These are phyloP conservation scores for Narthecium ossifragum DNA, from an alignment of 106 monocot species.

Conservation along the genomic window DNA sequence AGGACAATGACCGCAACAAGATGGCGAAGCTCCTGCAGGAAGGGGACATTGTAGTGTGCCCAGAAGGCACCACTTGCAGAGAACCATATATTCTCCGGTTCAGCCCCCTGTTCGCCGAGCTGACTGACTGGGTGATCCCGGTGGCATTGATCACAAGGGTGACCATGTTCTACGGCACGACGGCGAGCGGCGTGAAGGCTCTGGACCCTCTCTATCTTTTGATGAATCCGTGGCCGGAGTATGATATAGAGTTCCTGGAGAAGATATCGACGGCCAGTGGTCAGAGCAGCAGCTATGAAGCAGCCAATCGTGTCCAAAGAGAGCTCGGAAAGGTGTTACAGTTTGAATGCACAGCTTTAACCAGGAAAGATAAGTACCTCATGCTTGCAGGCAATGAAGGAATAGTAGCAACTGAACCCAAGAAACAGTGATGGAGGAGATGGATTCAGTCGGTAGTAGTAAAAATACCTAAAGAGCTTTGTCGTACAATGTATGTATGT, in stretches of 20 bases:
- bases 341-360: conserved; percentile 35
- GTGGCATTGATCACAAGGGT: conserved; percentile 34
- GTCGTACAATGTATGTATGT: too few species aligned
- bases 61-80: conserved; percentile 68
- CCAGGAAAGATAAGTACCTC: conserved; percentile 54
- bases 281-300: conserved; percentile 3
- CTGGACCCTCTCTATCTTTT: conserved; percentile 63
- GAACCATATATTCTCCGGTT: conserved; percentile 68
- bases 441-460: too few species aligned
- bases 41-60: conserved; percentile 50
- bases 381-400: conserved; percentile 54
- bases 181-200: conserved; percentile 48
- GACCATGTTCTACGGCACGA: conserved; percentile 71
- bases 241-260: conserved; percentile 31
- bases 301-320: conserved; percentile 39
- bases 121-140: conserved; percentile 39
- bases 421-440: too few species aligned
- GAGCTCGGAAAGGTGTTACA: conserved; percentile 32
- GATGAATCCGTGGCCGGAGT: conserved; percentile 48
- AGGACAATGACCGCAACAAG: conserved; percentile 36
- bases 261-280: conserved; percentile 5
- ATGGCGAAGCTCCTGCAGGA: conserved; percentile 23
- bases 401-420: background rate
- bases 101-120: conserved; percentile 75
- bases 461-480: too few species aligned